Evolutionary conservation across 1,139 yeast species (phyloP).

Genomic region (Saccharomyces hybrid): DNA sequence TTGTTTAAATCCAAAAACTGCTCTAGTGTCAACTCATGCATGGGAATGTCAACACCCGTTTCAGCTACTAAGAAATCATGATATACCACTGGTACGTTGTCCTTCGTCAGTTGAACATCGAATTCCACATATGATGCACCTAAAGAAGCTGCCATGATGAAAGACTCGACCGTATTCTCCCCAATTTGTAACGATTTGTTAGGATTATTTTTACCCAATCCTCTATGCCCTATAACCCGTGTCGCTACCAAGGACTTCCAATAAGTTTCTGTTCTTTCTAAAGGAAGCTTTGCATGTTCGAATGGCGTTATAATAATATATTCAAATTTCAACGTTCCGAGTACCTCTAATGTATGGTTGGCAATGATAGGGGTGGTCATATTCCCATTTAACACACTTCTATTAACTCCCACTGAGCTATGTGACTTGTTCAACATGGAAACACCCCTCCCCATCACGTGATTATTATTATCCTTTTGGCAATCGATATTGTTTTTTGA

Average conservation of each 20-base stretch:
- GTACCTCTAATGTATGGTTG: slow-evolving; percentile 56
- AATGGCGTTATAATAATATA: slow-evolving; percentile 67
- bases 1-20: slow-evolving; percentile 68
- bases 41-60: slow-evolving; percentile 92
- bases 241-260: slow-evolving; percentile 90
- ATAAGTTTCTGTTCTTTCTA: slow-evolving; percentile 61
- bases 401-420: slow-evolving; percentile 62
- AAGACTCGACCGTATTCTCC: slow-evolving; percentile 91
- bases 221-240: slow-evolving; percentile 93
- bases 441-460: slow-evolving; percentile 77
- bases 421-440: slow-evolving; percentile 59
- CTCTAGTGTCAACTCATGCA: slow-evolving; percentile 86
- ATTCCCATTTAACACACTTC: slow-evolving; percentile 58
- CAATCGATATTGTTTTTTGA: not conserved
- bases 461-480: slow-evolving; percentile 12
- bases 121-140: slow-evolving; percentile 93
- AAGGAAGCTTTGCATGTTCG: slow-evolving; percentile 58
- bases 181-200: slow-evolving; percentile 83
- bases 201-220: slow-evolving; percentile 79
- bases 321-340: slow-evolving; percentile 76
- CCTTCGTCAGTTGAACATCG: slow-evolving; percentile 93
- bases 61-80: slow-evolving; percentile 95
- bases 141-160: slow-evolving; percentile 91
- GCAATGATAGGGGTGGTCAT: slow-evolving; percentile 76
- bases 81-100: slow-evolving; percentile 82